These are phyloP conservation scores for Chytriomyces hyalinus DNA, from an alignment of 192 early-diverging fungal genomes.

Conservation along the genomic window DNA sequence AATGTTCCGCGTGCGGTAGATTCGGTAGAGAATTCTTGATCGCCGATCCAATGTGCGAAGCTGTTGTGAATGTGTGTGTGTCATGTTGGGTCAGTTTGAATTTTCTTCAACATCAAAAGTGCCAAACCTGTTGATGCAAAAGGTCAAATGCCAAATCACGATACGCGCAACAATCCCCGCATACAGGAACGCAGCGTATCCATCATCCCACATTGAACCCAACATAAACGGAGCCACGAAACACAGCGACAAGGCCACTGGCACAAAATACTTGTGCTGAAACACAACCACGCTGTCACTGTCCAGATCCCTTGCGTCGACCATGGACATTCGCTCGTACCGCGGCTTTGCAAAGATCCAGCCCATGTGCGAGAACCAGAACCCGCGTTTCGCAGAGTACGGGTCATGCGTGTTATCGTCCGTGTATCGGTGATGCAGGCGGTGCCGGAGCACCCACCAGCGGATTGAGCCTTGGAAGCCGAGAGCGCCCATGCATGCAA, in stretches of 20 bases:
- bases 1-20: slow-evolving; percentile 46
- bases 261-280: slow-evolving; percentile 49
- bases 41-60: slow-evolving; percentile 49
- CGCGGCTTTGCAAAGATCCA: slow-evolving; percentile 51
- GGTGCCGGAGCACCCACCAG: slow-evolving; percentile 52
- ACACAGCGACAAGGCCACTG: slow-evolving; percentile 34
- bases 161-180: slow-evolving; percentile 44
- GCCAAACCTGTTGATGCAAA: slow-evolving; percentile 45
- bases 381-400: slow-evolving; percentile 47
- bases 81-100: too few relatives aligned
- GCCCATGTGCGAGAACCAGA: slow-evolving; percentile 54
- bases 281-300: slow-evolving; percentile 44
- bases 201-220: slow-evolving; percentile 48
- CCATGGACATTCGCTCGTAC: slow-evolving; percentile 43
- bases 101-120: too few relatives aligned
- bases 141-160: slow-evolving; percentile 51
- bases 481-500: slow-evolving; percentile 44
- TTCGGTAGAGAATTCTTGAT: slow-evolving; percentile 44
- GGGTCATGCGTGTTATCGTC: slow-evolving; percentile 52
- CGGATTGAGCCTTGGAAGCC: slow-evolving; percentile 51
- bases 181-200: slow-evolving; percentile 51
- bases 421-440: slow-evolving; percentile 52
- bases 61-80: not conserved
- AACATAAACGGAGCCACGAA: slow-evolving; percentile 41
- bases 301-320: slow-evolving; percentile 49